Base-by-base conservation (phyloP, 129 eudicot species). In the Apium graveolens region DNA sequence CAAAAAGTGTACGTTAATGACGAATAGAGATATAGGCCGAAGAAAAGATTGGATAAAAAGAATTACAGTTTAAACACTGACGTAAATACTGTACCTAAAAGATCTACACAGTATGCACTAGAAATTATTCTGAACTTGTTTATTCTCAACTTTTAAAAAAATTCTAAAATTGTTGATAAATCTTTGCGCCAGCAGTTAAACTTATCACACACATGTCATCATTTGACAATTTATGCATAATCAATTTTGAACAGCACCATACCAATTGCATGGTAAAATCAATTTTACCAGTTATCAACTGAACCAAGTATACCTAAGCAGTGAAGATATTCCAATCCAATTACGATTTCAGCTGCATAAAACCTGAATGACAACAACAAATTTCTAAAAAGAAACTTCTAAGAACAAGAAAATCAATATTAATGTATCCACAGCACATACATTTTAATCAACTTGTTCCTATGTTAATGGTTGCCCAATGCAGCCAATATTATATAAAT, bases 251-350 rank as follows among this genome's bases (percentile, higher is more conserved):
- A 63, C 34, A 62, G 57, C 34, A 65, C 21, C 1, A 18, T 13
- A 44, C 10, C 71, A 78, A 27, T 65, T n/a, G 39, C 45, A 63
- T 6, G 10, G 60, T 17, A 26, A 2, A 46, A 60, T 24, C 41
- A 57, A 62, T n/a, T 46, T 42, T 5, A 17, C 27, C 14, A 13
- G 18, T 78, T 63, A 29, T 65, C 38, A 65, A 13, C 42, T 31
- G 27, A 20, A 44, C 26, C 70, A 78, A 57, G 77, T 60, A 66
- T 95, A 95, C 99, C 99, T 87, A 95, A 78, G 85, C 99, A 95
- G 74, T 95, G 99, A 80, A 95, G 97, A 86, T 95, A 95, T 77
- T 95, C 99, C 87, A 95, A 84, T 73, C 97, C 97, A 80, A 95
- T 90, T 31, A 95, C 87, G 43, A 95, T 97, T 83, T 92, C 99